Base-by-base conservation (phyloP, 352 stramenopile species). In the Globisporangium carolinianum region DNA sequence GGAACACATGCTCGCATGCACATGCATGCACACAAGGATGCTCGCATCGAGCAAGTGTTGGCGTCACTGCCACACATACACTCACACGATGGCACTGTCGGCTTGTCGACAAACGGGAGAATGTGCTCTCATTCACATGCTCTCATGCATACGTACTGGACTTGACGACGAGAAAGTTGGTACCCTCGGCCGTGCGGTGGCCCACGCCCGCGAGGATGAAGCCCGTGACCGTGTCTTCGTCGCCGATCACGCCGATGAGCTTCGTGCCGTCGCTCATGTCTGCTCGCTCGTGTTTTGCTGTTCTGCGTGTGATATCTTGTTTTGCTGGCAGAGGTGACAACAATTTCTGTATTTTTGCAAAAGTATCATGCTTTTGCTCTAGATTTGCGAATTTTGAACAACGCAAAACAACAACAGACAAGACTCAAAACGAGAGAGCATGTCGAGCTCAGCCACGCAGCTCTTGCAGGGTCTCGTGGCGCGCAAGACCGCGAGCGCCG, bases 151-250 rank as follows among this genome's bases (percentile, higher is more conserved):
- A 86, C 62, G 76, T 82, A 88, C 96, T 88, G 11, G 83, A 76
- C 66, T 98, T 98, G 47, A 99, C 96, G 56, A 98, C 95, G 39
- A 99, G 85, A 65, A 98, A 99, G 79, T 99, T 99, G 59, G 86
- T 93, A 41, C 88, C 91, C 60, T 98, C 79, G 42, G 94, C 87
- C 42, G 92, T 98, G 60, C 96, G 86, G 68, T 99, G 95, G 50
- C 96, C 96, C 36, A 98, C 73, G 55, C 96, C 96, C 39, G 96
- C 96, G 37, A 99, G 88, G 55, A 99, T 91, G 76, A 99, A 99
- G 42, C 96, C 96, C 57, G 95, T 98, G 54, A 99, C 96, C 8
- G 96, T 99, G 71, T 99, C 96, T 87, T 99, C 86, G 67, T 96
- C 86, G 55, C 86, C 86, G 54, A 96, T 96, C 57, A 96, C 86